phyloP scores from a whole-genome alignment of 2,329 filamentous ascomycete genomes.

The Fusarium albidum region DNA sequence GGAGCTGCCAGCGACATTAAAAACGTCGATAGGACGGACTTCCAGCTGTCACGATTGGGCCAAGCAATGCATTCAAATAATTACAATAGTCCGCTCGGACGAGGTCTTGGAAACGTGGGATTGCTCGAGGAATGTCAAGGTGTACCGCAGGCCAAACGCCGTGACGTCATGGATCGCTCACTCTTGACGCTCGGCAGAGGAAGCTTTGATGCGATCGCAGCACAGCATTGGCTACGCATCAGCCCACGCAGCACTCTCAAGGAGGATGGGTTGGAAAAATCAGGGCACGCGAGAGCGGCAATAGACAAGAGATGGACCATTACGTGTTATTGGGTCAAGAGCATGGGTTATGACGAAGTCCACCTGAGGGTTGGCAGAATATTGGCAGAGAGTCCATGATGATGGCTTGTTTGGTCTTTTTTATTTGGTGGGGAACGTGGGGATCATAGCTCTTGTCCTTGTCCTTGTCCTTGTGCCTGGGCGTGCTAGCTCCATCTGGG shows the following conservation, averaged over 20 bases:
- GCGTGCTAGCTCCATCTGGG: background rate
- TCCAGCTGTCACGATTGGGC: background rate
- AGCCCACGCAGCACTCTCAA: constrained; percentile 17
- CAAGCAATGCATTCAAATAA: too few relatives aligned
- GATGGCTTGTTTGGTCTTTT: constrained; percentile 13
- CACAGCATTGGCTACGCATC: constrained; percentile 27
- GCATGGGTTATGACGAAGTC: constrained; percentile 26
- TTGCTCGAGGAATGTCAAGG: background rate
- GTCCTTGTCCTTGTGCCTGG: too few relatives aligned
- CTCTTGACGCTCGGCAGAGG: constrained; percentile 20
- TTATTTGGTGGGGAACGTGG: constrained; percentile 31
- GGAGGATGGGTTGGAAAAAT: constrained; percentile 11
- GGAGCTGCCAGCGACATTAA: constrained; percentile 24
- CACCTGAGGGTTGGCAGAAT: constrained; percentile 11
- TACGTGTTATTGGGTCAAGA: constrained; percentile 26
- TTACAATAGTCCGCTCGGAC: constrained; percentile 1
- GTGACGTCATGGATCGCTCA: constrained; percentile 41
- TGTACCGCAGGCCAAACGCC: background rate
- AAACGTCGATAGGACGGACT: too few relatives aligned
- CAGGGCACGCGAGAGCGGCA: constrained; percentile 22
- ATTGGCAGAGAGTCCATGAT: constrained; percentile 27
- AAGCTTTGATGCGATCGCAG: constrained; percentile 29
- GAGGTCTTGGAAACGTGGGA: background rate
- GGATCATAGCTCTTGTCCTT: constrained; percentile 14
- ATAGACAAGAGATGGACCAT: constrained; percentile 13